phyloP scores from a whole-genome alignment of 2,329 filamentous ascomycete genomes.

The Diaporthe velutina region DNA sequence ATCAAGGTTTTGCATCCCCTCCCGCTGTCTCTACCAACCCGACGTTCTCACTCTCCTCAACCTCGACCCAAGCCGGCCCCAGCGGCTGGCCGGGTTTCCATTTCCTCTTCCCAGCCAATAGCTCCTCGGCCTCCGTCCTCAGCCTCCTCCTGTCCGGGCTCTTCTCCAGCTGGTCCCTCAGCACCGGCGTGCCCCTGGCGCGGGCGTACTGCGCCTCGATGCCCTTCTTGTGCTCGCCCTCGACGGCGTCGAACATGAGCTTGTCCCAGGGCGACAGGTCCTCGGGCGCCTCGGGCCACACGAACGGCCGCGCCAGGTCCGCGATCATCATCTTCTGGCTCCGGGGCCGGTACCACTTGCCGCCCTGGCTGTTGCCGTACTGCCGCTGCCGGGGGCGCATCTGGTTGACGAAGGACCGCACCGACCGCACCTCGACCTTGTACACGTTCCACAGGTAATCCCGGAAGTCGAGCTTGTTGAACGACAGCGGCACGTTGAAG shows the following conservation, averaged over 20 bases:
- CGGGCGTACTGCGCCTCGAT: not conserved
- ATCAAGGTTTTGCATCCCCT: constrained; percentile 35
- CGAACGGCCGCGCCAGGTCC: constrained; percentile 88
- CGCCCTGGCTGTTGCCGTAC: constrained; percentile 57
- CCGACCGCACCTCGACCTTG: constrained; percentile 76
- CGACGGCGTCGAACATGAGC: constrained; percentile 66
- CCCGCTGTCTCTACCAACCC: constrained; percentile 43
- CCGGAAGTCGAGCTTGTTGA: constrained; percentile 96
- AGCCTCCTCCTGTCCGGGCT: constrained; percentile 55
- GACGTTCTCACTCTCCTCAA: constrained; percentile 44
- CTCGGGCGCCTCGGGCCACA: constrained; percentile 80
- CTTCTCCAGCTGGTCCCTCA: constrained; percentile 52
- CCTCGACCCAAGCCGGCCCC: constrained; percentile 62
- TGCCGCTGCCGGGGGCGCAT: constrained; percentile 69
- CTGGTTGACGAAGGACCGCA: constrained; percentile 86
- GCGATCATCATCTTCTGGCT: constrained; percentile 94
- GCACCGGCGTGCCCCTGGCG: constrained; percentile 38
- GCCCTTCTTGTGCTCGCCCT: constrained; percentile 59
- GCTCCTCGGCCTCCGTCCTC: constrained; percentile 71
- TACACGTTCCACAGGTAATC: constrained; percentile 95
- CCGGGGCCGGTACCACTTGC: constrained; percentile 77
- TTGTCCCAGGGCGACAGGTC: constrained; percentile 76
- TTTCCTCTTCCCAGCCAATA: constrained; percentile 70
- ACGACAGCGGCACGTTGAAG: constrained; percentile 90
- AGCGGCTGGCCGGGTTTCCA: constrained; percentile 67